phyloP scores from a whole-genome alignment of 352 stramenopile genomes.

The Phytophthora colocasiae region DNA sequence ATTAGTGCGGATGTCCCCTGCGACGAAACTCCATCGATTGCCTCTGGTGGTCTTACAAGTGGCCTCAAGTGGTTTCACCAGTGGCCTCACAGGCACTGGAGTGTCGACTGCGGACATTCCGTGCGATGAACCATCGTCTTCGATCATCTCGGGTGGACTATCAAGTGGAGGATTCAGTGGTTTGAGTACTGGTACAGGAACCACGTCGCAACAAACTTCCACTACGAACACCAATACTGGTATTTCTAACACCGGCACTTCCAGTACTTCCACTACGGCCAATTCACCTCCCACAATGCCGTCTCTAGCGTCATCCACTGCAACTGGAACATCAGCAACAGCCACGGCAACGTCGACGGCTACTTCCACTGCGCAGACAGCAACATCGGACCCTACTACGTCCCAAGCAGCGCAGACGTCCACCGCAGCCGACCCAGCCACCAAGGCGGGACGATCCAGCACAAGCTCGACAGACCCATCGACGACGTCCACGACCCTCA shows the following conservation, averaged over 20 bases:
- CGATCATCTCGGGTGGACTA: conserved; percentile 10
- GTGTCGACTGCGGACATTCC: conserved; percentile 3
- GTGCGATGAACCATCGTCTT: conserved; percentile 8
- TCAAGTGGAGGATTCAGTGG: conserved; percentile 1
- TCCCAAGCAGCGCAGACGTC: conserved; percentile 8
- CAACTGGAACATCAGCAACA: conserved; percentile 8
- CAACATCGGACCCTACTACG: conserved; percentile 1
- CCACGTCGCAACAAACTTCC: conserved; percentile 14
- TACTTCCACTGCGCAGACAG: conserved; percentile 12
- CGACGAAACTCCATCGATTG: conserved; percentile 13
- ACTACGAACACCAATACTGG: conserved; percentile 3
- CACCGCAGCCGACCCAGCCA: conserved; percentile 4
- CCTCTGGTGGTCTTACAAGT: conserved; percentile 11
- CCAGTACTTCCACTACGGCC: background rate
- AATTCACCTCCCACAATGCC: conserved; percentile 1
- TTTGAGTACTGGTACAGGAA: conserved; percentile 1
- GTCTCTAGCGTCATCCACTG: background rate
- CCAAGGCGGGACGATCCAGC: conserved; percentile 10
- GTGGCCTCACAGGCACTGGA: conserved; percentile 9
- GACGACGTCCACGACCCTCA: conserved; percentile 13
- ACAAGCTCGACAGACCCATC: background rate
- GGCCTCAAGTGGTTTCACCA: conserved; percentile 3
- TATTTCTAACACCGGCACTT: background rate
- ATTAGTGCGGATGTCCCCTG: conserved; percentile 20
- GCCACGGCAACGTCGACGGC: conserved; percentile 11